Conservation (phyloP, 2,329 filamentous ascomycete genomes). For the Sphaerulina musiva region DNA sequence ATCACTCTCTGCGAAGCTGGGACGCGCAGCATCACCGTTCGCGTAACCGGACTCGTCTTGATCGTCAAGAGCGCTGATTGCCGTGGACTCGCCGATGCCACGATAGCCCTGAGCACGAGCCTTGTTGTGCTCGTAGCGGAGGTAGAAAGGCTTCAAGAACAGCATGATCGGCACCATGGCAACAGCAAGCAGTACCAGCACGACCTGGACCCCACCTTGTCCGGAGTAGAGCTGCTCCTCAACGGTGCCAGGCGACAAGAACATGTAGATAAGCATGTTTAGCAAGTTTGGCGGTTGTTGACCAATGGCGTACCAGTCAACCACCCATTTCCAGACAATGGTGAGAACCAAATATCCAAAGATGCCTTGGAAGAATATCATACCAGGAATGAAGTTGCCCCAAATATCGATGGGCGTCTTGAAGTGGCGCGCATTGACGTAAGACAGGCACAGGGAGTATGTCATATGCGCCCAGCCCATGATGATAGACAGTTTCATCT, state of each 20-base stretch:
- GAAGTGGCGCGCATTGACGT: constrained; percentile 91
- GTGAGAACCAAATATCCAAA: constrained; percentile 93
- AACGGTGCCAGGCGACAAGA: constrained; percentile 73
- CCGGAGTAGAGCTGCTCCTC: constrained; percentile 71
- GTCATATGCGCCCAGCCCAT: constrained; percentile 99
- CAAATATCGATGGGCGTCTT: constrained; percentile 91
- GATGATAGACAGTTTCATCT: constrained; percentile 99
- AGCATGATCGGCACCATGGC: constrained; percentile 83
- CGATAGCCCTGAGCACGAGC: constrained; percentile 84
- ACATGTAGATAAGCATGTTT: constrained; percentile 99
- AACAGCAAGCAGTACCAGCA: constrained; percentile 75
- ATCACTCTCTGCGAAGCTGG: constrained; percentile 62
- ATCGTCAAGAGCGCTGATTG: constrained; percentile 82
- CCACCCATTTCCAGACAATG: constrained; percentile 94
- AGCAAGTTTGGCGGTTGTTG: constrained; percentile 74
- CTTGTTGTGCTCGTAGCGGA: constrained; percentile 87
- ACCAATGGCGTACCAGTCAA: constrained; percentile 70
- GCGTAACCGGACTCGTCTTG: constrained; percentile 63
- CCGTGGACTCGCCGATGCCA: constrained; percentile 80
- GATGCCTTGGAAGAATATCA: constrained; percentile 99
- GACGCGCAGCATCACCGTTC: constrained; percentile 55
- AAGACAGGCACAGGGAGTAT: constrained; percentile 88
- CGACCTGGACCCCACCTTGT: constrained; percentile 67
- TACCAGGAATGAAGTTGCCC: constrained; percentile 94
- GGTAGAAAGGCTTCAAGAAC: constrained; percentile 91